A percentile compares a stretch with the other conserved stretches of the same genome.
These are phyloP conservation scores for Ophiostoma montium DNA, from an alignment of 2,329 filamentous ascomycete genomes.

Conservation along the genomic window DNA sequence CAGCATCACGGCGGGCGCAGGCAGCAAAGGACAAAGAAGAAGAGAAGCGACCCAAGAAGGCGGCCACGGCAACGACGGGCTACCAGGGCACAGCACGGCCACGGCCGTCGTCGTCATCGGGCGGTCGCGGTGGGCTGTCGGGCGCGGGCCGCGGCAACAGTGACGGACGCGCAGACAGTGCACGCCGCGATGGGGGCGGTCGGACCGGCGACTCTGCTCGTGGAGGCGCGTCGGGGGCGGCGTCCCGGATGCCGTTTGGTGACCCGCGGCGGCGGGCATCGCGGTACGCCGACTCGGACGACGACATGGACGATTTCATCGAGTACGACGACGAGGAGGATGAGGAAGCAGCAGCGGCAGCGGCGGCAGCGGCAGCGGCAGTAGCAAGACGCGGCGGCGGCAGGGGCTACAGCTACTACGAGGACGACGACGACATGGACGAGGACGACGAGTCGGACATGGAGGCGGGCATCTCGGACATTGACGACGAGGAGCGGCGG, in stretches of 20 bases:
- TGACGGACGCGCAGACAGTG: not conserved
- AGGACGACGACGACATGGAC: conserved; percentile 45
- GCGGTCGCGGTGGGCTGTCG: conserved; percentile 18
- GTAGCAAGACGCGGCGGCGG: conserved; percentile 10
- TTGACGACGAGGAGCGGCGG: conserved; percentile 54
- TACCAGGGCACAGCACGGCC: conserved; percentile 52
- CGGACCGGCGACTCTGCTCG: not conserved
- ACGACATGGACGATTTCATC: conserved; percentile 45
- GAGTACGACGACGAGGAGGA: conserved; percentile 45
- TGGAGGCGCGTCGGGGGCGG: not conserved
- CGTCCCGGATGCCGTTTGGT: conserved; percentile 7
- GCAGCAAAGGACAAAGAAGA: conserved; percentile 19
- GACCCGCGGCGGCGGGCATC: conserved; percentile 21
- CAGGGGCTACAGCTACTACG: conserved; percentile 14
- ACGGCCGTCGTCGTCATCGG: conserved; percentile 24
- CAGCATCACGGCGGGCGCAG: not conserved
- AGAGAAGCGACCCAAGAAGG: conserved; percentile 48
- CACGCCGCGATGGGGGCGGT: not conserved
- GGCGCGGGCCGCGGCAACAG: conserved; percentile 9
- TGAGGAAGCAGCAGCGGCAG: conserved; percentile 18
- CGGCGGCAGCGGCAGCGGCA: not conserved
- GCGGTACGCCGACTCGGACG: conserved; percentile 43
- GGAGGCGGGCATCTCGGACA: conserved; percentile 61
- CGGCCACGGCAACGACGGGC: conserved; percentile 46
- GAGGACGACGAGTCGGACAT: conserved; percentile 59